Evolutionary conservation across 176 grass and related monocot species (phyloP).

Genomic region (Stipa capillata): DNA sequence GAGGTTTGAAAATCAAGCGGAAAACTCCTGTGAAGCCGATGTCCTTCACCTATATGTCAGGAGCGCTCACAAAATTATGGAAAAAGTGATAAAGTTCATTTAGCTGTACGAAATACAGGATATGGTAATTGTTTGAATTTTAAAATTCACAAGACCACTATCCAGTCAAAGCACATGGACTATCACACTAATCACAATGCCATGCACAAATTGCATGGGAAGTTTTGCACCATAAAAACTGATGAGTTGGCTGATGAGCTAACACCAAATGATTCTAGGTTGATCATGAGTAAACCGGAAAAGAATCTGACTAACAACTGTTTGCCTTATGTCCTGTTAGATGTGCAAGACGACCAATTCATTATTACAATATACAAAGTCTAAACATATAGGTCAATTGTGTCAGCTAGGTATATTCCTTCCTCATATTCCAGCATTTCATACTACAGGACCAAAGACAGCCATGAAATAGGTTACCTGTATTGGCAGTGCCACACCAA

Average conservation of each 20-base stretch:
- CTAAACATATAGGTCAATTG: background rate
- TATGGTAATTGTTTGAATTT: background rate
- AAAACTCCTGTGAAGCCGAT: constrained; percentile 84
- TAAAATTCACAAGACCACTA: background rate
- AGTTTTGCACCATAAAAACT: background rate
- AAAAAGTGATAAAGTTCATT: background rate
- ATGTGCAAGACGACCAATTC: background rate
- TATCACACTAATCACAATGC: background rate
- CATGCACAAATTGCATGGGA: background rate
- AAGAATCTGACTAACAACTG: background rate
- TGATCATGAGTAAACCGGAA: background rate
- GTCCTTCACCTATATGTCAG: constrained; percentile 69
- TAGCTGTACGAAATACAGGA: background rate
- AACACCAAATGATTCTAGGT: background rate
- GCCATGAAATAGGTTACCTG: constrained; percentile 47
- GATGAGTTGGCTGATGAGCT: background rate
- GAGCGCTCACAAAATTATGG: constrained; percentile 6
- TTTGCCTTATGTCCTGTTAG: background rate
- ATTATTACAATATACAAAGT: background rate
- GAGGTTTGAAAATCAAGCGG: constrained; percentile 80
- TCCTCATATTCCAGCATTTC: background rate
- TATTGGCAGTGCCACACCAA: constrained; percentile 89
- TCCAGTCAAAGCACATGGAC: background rate
- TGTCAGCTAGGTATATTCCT: background rate
- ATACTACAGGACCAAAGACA: background rate